These are phyloP conservation scores for Coemansia sp. DNA, from an alignment of 192 early-diverging fungal genomes.

Conservation along the genomic window DNA sequence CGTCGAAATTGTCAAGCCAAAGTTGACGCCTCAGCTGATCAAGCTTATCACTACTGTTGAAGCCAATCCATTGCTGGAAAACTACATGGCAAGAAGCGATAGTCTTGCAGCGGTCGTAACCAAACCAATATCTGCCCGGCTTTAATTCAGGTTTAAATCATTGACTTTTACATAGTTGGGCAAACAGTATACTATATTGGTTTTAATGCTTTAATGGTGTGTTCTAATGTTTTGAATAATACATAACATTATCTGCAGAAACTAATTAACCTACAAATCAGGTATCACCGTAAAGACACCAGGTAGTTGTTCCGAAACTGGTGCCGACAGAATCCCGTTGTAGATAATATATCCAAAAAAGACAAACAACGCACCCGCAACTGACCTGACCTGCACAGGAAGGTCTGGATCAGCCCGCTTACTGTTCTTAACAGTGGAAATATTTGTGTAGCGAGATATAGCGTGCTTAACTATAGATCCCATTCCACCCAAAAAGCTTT, in stretches of 20 bases:
- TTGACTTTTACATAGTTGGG: no score
- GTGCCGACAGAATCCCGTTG: slow-evolving; percentile 27
- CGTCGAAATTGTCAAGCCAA: slow-evolving; percentile 4
- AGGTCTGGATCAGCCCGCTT: slow-evolving; percentile 13
- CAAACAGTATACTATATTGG: no score
- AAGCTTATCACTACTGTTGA: slow-evolving; percentile 32
- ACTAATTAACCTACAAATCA: no score
- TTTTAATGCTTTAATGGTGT: no score
- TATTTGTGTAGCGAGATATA: slow-evolving; percentile 3
- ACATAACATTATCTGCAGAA: no score
- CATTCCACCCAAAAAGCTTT: slow-evolving; percentile 20
- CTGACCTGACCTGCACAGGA: slow-evolving; percentile 17
- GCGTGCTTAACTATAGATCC: slow-evolving; percentile 21
- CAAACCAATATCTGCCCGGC: not conserved
- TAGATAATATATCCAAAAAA: slow-evolving; percentile 46
- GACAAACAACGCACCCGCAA: slow-evolving; percentile 23
- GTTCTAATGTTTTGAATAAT: no score
- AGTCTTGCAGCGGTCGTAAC: slow-evolving; percentile 2
- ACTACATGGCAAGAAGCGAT: slow-evolving; percentile 4
- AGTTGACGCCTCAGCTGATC: slow-evolving; percentile 27
- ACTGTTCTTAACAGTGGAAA: not conserved
- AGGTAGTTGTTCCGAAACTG: not conserved
- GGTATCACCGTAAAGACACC: no score
- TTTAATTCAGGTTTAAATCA: no score
- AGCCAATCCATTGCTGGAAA: not conserved